A percentile compares a stretch with the other conserved stretches of the same genome.
phyloP scores from a whole-genome alignment of 306 rosid genomes.

The Dalbergia cochinchinensis region DNA sequence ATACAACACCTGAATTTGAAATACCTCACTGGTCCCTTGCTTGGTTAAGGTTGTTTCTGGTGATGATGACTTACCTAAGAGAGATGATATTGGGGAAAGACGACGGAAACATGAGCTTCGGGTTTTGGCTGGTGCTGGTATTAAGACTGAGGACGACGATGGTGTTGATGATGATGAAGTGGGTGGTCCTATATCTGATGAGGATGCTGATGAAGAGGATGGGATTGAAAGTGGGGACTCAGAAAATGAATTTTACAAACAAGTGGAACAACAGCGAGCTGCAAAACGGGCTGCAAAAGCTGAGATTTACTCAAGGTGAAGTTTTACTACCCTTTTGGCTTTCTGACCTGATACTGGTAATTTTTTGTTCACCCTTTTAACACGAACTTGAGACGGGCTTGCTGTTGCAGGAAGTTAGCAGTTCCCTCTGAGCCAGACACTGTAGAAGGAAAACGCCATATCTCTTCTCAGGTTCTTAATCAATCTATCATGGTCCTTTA shows the following conservation, averaged over 20 bases:
- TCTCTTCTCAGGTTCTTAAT: slow-evolving; percentile 64
- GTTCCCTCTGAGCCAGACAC: slow-evolving; percentile 61
- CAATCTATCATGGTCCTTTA: slow-evolving; percentile 2
- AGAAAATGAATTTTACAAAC: slow-evolving; percentile 73
- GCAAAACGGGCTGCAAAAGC: slow-evolving; percentile 76
- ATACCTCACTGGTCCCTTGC: slow-evolving; percentile 28
- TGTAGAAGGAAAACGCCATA: slow-evolving; percentile 77
- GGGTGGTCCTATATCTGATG: slow-evolving; percentile 46
- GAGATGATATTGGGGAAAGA: slow-evolving; percentile 80
- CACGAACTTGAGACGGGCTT: slow-evolving; percentile 23
- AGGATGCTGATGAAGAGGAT: slow-evolving; percentile 54
- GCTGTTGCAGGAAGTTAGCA: slow-evolving; percentile 55
- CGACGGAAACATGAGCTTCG: slow-evolving; percentile 70
- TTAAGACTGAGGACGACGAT: slow-evolving; percentile 56
- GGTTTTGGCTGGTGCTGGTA: slow-evolving; percentile 80
- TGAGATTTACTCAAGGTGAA: slow-evolving; percentile 65
- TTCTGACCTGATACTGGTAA: not conserved
- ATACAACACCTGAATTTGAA: slow-evolving; percentile 31
- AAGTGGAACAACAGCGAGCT: slow-evolving; percentile 63
- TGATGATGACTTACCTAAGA: slow-evolving; percentile 88
- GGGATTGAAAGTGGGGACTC: slow-evolving; percentile 60
- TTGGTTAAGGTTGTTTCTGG: slow-evolving; percentile 78
- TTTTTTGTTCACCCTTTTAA: not conserved
- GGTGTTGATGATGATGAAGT: slow-evolving; percentile 50
- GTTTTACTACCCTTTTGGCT: slow-evolving; percentile 26